These are phyloP conservation scores for Drechslerella dactyloides DNA, from an alignment of 2,329 filamentous ascomycete genomes.

Conservation along the genomic window DNA sequence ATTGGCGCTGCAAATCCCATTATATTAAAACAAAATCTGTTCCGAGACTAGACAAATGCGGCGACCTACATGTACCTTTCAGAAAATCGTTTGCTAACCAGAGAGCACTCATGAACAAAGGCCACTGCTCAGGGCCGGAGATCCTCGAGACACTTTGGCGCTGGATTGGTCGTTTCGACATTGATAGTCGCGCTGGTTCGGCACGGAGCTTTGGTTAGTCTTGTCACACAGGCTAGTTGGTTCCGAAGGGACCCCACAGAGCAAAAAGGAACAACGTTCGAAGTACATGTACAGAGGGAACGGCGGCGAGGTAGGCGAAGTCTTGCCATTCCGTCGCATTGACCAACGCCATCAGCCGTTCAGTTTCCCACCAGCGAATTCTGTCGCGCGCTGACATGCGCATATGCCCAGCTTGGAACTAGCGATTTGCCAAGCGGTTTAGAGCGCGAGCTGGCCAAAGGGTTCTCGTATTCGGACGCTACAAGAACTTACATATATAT, in stretches of 20 bases:
- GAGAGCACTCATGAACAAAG: not conserved
- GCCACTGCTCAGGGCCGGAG: not conserved
- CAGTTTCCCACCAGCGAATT: not conserved
- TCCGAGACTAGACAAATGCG: not conserved
- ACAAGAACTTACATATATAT: too few relatives aligned
- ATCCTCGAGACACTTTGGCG: not conserved
- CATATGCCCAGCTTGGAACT: not conserved
- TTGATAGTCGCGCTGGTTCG: not conserved
- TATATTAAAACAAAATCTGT: not conserved
- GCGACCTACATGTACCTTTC: not conserved
- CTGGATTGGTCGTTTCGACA: not conserved
- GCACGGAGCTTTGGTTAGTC: not conserved
- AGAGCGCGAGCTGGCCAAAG: not conserved
- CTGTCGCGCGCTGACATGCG: conserved; percentile 2
- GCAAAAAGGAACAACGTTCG: not conserved
- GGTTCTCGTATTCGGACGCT: not conserved
- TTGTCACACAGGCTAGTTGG: not conserved
- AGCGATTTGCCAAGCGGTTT: conserved; percentile 1
- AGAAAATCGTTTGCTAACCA: not conserved
- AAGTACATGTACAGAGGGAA: not conserved
- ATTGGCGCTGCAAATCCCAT: not conserved
- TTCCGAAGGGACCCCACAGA: not conserved
- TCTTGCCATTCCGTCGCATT: not conserved
- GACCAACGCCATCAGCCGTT: not conserved
- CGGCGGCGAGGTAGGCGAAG: not conserved